Base-by-base conservation (phyloP, 139 green algal species). In the Raphidocelis subcapitata region DNA sequence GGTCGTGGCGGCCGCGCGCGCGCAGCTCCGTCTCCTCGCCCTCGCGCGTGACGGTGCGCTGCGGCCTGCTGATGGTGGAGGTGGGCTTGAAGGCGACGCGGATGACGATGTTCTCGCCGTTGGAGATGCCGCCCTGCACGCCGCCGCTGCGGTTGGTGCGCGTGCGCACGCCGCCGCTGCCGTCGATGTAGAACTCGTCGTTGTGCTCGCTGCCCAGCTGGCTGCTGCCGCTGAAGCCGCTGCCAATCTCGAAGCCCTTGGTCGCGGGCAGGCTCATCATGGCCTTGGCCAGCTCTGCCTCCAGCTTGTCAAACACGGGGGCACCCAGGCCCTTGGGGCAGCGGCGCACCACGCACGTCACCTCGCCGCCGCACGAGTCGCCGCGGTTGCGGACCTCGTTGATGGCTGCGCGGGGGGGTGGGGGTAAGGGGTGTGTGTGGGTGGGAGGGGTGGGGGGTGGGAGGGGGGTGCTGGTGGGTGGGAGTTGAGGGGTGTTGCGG, bases 201-300 rank as follows among this genome's bases (percentile, higher is more conserved):
- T 99, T 99, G 85, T 99, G 96, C 76, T 97, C 88, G 55, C 83
- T 94, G 32, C 94, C 96, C 32, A 91, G 75, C 90, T 97, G 97
- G 16, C 68, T 49, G 0, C 82, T 82, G 36, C 94, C 94, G 18
- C 61, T 36, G 79, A 99, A 98, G 18, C 96, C 96, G 66, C 86
- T 95, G 67, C 96, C 96, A 72, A 99, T 98, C 87, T 99, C 95
- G 86, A 99, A 98, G 32, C 94, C 95, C 86, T 99, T 98, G 29
- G 94, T 97, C 14, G 96, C 96, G 4, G 95, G 95, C 65, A 99
- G 87, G 18, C 82, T 94, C 84, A 99, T 94, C 64, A 98, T 85
- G 2, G 96, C 96, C 81, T 96, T 94, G 32, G 94, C 95, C 32
- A 99, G 85, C 74, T 99, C 95, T 12, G 96, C 96, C 82, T 99